A percentile compares a stretch with the other conserved stretches of the same genome.
Conservation (phyloP, 164 flowering plant species). For the Vitis vinifera region ASM3070453v1 NC_081821.1:7980501-7981000, state of each 20-base stretch:
- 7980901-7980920: background rate
- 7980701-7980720: slow-evolving; percentile 29
- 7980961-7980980: too few species aligned
- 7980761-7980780: slow-evolving; percentile 61
- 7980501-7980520: background rate
- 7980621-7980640: background rate
- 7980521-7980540: background rate
- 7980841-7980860: slow-evolving; percentile 44
- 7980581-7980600: background rate
- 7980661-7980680: slow-evolving; percentile 38
- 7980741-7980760: slow-evolving; percentile 50
- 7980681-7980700: slow-evolving; percentile 23
- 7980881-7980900: background rate
- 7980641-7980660: background rate
- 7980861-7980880: background rate
- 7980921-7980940: background rate
- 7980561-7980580: background rate
- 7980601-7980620: background rate
- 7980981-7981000: too few species aligned
- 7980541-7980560: background rate
- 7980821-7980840: slow-evolving; percentile 93
- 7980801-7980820: slow-evolving; percentile 79
- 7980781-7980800: slow-evolving; percentile 79
- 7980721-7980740: slow-evolving; percentile 17
- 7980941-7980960: too few species aligned